phyloP scores from a whole-genome alignment of 2,329 filamentous ascomycete genomes.

The Aureobasidium sp. region DNA sequence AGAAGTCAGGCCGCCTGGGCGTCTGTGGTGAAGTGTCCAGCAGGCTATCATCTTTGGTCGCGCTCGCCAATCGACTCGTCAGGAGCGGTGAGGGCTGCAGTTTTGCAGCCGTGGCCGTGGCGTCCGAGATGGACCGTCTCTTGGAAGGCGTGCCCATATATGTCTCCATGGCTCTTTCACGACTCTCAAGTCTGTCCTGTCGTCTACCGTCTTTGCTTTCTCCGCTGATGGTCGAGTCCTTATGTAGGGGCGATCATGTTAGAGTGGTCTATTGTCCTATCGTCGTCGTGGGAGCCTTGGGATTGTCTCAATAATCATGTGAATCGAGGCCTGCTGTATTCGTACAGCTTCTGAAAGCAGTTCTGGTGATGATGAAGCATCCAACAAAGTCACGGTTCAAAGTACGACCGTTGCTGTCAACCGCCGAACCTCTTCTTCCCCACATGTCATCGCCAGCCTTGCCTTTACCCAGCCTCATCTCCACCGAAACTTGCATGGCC shows the following conservation, averaged over 20 bases:
- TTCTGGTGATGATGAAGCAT: background rate
- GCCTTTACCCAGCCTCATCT: background rate
- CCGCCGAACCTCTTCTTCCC: constrained; percentile 1
- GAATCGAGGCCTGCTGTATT: background rate
- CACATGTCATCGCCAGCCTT: constrained; percentile 2
- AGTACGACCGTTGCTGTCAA: constrained; percentile 10
- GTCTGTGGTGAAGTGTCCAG: constrained; percentile 45
- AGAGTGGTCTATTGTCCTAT: background rate
- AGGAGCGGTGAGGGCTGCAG: constrained; percentile 42
- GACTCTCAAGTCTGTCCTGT: background rate
- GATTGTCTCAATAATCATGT: background rate
- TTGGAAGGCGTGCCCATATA: constrained; percentile 31
- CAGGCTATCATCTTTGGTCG: constrained; percentile 41
- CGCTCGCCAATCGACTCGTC: constrained; percentile 30
- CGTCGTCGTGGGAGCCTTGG: background rate
- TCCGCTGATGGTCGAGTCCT: background rate
- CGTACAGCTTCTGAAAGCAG: background rate
- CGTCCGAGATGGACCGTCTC: constrained; percentile 39
- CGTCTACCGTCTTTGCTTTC: background rate
- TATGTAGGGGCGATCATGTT: background rate
- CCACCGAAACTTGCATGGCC: background rate
- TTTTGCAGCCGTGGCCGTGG: constrained; percentile 25
- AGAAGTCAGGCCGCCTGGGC: constrained; percentile 61
- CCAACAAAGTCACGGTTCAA: background rate
- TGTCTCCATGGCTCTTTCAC: constrained; percentile 2